Percentiles rank a stretch among this genome's conserved stretches.
phyloP scores from a whole-genome alignment of 352 stramenopile species.

The Globisporangium nodosum region DNA sequence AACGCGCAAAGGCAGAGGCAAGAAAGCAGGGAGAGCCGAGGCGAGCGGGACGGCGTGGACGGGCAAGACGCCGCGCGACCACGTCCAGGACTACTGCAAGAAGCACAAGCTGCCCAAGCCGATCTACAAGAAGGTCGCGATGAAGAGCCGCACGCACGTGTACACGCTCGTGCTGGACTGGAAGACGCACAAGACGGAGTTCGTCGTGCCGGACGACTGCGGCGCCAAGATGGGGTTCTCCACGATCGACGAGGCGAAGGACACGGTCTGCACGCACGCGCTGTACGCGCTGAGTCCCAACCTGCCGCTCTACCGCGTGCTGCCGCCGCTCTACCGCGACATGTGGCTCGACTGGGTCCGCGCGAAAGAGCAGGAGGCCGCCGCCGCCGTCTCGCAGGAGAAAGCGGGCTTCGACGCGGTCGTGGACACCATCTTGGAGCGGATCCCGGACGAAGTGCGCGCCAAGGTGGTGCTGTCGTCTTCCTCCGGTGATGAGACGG shows the following conservation, averaged over 20 bases:
- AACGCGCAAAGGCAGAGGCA: slow-evolving; percentile 5
- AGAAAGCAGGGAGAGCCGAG: slow-evolving; percentile 26
- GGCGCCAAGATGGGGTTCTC: slow-evolving; percentile 38
- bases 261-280: slow-evolving; percentile 70
- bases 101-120: slow-evolving; percentile 82
- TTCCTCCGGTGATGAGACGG: not conserved
- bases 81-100: slow-evolving; percentile 85
- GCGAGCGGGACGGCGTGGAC: slow-evolving; percentile 45
- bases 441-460: slow-evolving; percentile 45
- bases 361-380: slow-evolving; percentile 28
- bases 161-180: slow-evolving; percentile 56
- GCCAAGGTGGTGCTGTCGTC: slow-evolving; percentile 16
- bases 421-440: slow-evolving; percentile 39
- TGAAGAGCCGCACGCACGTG: slow-evolving; percentile 21
- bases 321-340: slow-evolving; percentile 83
- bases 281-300: slow-evolving; percentile 86
- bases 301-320: slow-evolving; percentile 84
- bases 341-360: slow-evolving; percentile 83
- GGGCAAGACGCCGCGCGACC: slow-evolving; percentile 81
- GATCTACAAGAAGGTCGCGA: slow-evolving; percentile 54
- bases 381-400: slow-evolving; percentile 25
- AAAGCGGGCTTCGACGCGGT: slow-evolving; percentile 51
- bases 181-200: slow-evolving; percentile 34
- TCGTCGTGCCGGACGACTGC: slow-evolving; percentile 29
- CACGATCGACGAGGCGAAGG: slow-evolving; percentile 69